Base-by-base conservation (phyloP, 2,329 filamentous ascomycete genomes). In the Didymella lethalis region DNA sequence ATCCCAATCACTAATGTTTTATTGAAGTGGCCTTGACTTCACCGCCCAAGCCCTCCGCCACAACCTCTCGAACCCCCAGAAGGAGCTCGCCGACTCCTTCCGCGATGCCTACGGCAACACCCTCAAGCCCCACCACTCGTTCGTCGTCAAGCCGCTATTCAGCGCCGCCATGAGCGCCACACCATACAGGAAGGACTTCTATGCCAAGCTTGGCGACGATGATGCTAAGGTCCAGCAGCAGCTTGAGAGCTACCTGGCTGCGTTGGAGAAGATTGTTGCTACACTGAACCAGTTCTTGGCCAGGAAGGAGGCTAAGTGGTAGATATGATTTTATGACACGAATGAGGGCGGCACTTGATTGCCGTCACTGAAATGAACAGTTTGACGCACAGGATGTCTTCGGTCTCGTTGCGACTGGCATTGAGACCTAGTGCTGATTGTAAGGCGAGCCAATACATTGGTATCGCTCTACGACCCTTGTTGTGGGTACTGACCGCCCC, bases 131-230 rank as follows among this genome's bases (percentile, higher is more conserved):
- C 88, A 96, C 83, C 95, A 99, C 84, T 88, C 85, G 75, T 93
- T 96, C 79, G 71, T 97, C 63, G 82, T 97, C 71, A 97, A 96
- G 85, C 92, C 92, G 61, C 85, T 97, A 75, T 98, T 98, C 85
- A 90, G 85, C 70, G 90, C 93, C 62, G 94, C 94, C 77, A 97
- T 99, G 93, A 86, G 87, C 69, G 93, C 93, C 18, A 94, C 91
- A 67, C 95, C 95, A 1, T 97, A 97, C 84, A 88, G 94, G 68
- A 92, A 91, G 77, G 91, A 94, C 79, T 98, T 99, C 77, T 98
- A 97, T 77, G 80, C 80, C 65, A 97, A 97, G 86, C 84, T 99
- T 43, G 93, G 91, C 36, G 81, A 83, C 20, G 86, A 91, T 73
- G 78, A 85, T 38, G 73, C 72, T 12, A 86, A 89, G 78, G 89